Conservation (phyloP, 768 basidiomycete species). For the Psilocybe tampanensis region DNA sequence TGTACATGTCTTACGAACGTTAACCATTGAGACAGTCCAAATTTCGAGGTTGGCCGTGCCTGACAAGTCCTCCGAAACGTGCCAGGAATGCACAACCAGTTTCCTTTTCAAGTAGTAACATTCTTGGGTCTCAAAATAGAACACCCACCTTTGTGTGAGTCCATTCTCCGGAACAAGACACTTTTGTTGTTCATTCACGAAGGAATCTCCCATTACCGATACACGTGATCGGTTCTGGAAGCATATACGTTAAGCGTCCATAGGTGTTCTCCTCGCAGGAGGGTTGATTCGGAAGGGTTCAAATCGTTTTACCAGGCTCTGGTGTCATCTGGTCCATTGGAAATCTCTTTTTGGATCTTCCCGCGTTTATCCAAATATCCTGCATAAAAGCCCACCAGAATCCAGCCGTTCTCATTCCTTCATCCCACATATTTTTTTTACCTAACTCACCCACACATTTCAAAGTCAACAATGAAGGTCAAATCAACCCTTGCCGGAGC, state of each 20-base stretch:
- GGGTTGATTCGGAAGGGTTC: conserved; percentile 17
- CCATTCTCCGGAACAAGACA: conserved; percentile 24
- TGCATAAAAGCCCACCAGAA: conserved; percentile 21
- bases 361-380: conserved; percentile 7
- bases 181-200: neutral
- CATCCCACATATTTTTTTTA: conserved; percentile 8
- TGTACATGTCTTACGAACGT: neutral
- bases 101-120: neutral
- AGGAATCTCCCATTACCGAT: neutral
- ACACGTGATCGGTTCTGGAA: conserved; percentile 17
- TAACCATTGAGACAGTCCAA: too few species aligned
- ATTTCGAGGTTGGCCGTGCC: neutral
- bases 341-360: conserved; percentile 9
- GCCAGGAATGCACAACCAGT: neutral
- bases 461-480: conserved; percentile 22
- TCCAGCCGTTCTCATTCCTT: conserved; percentile 1
- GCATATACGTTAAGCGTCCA: conserved; percentile 1
- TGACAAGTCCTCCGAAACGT: neutral
- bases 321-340: conserved; percentile 20
- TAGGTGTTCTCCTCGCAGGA: neutral
- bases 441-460: conserved; percentile 4
- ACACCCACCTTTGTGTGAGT: neutral
- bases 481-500: too few species aligned
- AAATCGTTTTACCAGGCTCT: conserved; percentile 10
- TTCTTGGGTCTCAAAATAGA: neutral